Base-by-base conservation (phyloP, 2,329 filamentous ascomycete species). In the Fusarium sp. region DNA sequence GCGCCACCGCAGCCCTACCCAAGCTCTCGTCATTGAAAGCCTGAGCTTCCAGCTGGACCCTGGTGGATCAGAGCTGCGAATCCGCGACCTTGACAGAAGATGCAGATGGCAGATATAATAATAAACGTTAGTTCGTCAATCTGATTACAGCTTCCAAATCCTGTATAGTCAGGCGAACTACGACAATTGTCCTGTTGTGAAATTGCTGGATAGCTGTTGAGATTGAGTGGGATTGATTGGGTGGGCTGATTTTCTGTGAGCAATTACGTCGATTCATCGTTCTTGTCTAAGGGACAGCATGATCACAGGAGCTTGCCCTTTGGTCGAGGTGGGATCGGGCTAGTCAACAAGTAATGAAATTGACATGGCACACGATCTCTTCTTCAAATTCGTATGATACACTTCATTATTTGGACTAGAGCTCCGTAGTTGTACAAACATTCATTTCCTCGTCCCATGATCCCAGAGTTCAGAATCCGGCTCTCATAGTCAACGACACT, bases 371-470 rank as follows among this genome's bases (percentile, higher is more conserved):
- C 34, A 18, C 34, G 10, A 37, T 37, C 34, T 12, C 18, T 37
- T 37, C 10, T 37, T n/a, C 34, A 12, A 37, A 37, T 37, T 37
- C 34, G 11, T 37, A 37, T 37, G 34, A 37, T 37, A 37, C 57
- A 57, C 47, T 69, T 72, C 63, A 65, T 74, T 74, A 70, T 62
- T 73, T 57, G 57, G 57, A 45, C 65, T 60, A 42, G 56, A 68
- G 64, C 57, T 69, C 69, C 64, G 61, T 75, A 73, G 61, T 73
- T 72, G 75, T 79, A 78, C 75, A 78, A 73, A 69, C 73, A 66
- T 71, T 70, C 69, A 69, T 75, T 74, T 75, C 70, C 61, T 76
- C 59, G 60, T 73, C 69, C 69, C 73, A 70, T 70, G 63, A 67
- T 56, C 67, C 64, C 57, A 53, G 65, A 61, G 66, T 69, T 73